Base-by-base conservation (phyloP, 2,329 filamentous ascomycete species). In the Aspergillus puulaauensis region DNA sequence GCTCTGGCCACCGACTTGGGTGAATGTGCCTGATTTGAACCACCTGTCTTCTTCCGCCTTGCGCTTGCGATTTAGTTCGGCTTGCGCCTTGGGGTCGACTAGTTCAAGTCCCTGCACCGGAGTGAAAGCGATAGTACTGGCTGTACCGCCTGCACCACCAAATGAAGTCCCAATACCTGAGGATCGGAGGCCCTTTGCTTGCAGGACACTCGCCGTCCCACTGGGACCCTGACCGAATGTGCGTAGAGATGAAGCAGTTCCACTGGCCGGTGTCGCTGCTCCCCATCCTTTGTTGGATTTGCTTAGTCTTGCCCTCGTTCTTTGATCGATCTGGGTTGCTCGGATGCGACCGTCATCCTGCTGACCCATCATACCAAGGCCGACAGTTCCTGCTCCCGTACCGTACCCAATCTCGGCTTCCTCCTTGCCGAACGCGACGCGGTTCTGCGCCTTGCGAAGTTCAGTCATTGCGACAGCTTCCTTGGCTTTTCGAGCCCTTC, bases 201-300 rank as follows among this genome's bases (percentile, higher is more conserved):
- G 86, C 17, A 97, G 82, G 81, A 91, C 76, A 81, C 81, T 82
- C n/a, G 81, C 79, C 31, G 78, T 90, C 50, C 85, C 83, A 52
- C 80, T 79, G 15, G 84, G 83, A 11, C 81, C 81, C 64, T 86
- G 86, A 17, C 89, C 90, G 63, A 96, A 91, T 4, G 88, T 87
- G 57, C 90, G 86, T 57, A 97, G 83, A 27, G 91, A 93, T 1
- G 92, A 92, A n/a, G 90, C 89, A 3, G 87, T 83, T 24, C 83
- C 76, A 37, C 74, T 72, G 58, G 86, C 77, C 3, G 85, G 81
- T 37, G 88, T 88, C 6, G 75, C 85, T 19, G 77, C 82, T 55
- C 93, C 93, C 95, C 95, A 99, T 24, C 95, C 95, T 68, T 96
- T 93, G 77, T 93, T 96, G 79, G 96, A 97, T 73, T 93, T 93